These are phyloP conservation scores for Tylopilus sp. DNA, from an alignment of 1,284 basidiomycete species.

Conservation along the genomic window DNA sequence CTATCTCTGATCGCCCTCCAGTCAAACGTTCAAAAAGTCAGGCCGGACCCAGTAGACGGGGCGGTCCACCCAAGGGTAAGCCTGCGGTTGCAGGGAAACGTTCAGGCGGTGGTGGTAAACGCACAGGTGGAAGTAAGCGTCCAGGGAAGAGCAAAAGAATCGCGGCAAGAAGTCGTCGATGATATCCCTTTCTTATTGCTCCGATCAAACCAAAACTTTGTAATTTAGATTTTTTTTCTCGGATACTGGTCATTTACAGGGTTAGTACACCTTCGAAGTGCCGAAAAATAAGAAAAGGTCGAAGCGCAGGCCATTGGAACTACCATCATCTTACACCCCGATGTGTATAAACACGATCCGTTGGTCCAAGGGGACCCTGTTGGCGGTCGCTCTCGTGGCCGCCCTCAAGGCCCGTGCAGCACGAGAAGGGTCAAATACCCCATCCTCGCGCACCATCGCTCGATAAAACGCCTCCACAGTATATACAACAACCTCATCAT, in stretches of 20 bases:
- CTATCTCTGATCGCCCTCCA: constrained; percentile 70
- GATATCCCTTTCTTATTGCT: constrained; percentile 8
- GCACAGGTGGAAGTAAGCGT: constrained; percentile 43
- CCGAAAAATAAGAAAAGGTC: neutral
- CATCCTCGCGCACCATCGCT: constrained; percentile 18
- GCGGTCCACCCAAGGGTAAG: constrained; percentile 13
- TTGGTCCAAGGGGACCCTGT: constrained; percentile 21
- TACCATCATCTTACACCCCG: constrained; percentile 3
- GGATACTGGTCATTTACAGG: neutral
- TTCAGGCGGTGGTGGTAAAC: constrained; percentile 25
- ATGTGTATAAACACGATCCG: constrained; percentile 22
- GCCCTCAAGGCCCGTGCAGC: constrained; percentile 18
- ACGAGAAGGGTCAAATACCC: constrained; percentile 16
- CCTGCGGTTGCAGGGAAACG: constrained; percentile 26
- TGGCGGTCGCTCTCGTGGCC: constrained; percentile 9
- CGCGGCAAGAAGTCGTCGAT: constrained; percentile 42
- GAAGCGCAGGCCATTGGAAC: too few relatives aligned
- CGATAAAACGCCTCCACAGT: constrained; percentile 23
- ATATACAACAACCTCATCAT: constrained; percentile 15
- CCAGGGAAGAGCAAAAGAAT: constrained; percentile 64
- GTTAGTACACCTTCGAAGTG: neutral
- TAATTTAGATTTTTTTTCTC: too few relatives aligned
- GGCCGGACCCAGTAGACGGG: constrained; percentile 18
- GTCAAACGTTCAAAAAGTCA: constrained; percentile 54
- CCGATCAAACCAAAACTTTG: too few relatives aligned